Evolutionary conservation across 257 asterid genomes (phyloP).

Genomic region (Agastache rugosa): DNA sequence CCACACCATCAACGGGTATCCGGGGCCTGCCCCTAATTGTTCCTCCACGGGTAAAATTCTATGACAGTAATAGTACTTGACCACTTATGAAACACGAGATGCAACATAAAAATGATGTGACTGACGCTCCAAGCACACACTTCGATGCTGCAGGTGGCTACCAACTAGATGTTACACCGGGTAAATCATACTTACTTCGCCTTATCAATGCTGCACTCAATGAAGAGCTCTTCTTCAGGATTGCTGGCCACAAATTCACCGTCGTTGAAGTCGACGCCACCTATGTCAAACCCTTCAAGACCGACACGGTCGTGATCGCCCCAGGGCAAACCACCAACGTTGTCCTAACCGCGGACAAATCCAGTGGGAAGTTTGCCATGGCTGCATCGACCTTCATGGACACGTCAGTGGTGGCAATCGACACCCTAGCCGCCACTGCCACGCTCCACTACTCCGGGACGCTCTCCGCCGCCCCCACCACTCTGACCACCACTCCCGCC

Average conservation of each 20-base stretch:
- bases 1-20: constrained; percentile 87
- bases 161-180: constrained; percentile 50
- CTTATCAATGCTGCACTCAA: constrained; percentile 76
- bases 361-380: constrained; percentile 51
- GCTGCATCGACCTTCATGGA: constrained; percentile 71
- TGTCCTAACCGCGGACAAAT: constrained; percentile 42
- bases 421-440: constrained; percentile 63
- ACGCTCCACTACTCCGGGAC: constrained; percentile 67
- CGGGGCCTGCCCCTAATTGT: constrained; percentile 67
- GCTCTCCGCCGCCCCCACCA: constrained; percentile 42
- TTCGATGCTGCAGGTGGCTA: constrained; percentile 40
- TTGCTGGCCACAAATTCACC: constrained; percentile 65
- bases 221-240: constrained; percentile 68
- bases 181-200: constrained; percentile 65
- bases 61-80: not conserved
- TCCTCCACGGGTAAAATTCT: constrained; percentile 49
- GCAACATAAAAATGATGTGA: not conserved
- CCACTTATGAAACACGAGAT: not conserved
- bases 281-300: constrained; percentile 65
- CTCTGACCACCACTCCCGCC: constrained; percentile 50
- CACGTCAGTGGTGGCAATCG: constrained; percentile 56
- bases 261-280: constrained; percentile 73
- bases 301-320: constrained; percentile 55
- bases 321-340: constrained; percentile 73
- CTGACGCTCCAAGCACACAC: not conserved